Conservation (phyloP, 129 eudicot species). For the carrot (Daucus carota) region DH1_v3.0 NC_030382.2:52287001-52287500, state of each 20-base stretch:
- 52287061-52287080: constrained; percentile 42
- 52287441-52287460: constrained; percentile 35
- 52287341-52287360: constrained; percentile 25
- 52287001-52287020: constrained; percentile 38
- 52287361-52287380: constrained; percentile 20
- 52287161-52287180: background rate
- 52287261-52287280: background rate
- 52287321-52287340: constrained; percentile 24
- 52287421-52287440: constrained; percentile 31
- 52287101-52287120: constrained; percentile 27
- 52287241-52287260: background rate
- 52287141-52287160: background rate
- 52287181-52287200: background rate
- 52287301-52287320: constrained; percentile 21
- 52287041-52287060: constrained; percentile 40
- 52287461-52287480: constrained; percentile 48
- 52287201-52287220: background rate
- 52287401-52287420: constrained; percentile 44
- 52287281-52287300: constrained; percentile 11
- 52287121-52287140: constrained; percentile 10
- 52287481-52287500: constrained; percentile 36
- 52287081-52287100: constrained; percentile 38
- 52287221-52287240: background rate
- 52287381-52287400: constrained; percentile 33
- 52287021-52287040: constrained; percentile 25